Percentiles rank a stretch among this genome's conserved stretches.
Conservation (phyloP, 1,284 basidiomycete genomes). For the Chalciporus sp. region DNA sequence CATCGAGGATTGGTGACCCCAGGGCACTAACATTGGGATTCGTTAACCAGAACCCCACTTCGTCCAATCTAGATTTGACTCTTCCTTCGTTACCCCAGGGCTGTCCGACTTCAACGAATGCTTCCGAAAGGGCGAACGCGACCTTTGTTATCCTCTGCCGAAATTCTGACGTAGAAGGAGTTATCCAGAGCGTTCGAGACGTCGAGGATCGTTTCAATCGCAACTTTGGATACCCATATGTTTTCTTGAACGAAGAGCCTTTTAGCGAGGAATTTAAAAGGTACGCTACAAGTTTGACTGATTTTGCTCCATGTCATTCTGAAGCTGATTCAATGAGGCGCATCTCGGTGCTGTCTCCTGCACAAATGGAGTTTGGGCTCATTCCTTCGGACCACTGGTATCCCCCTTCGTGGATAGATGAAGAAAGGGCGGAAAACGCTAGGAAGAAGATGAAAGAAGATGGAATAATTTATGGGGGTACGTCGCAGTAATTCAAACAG, state of each 20-base stretch:
- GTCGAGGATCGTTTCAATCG: constrained; percentile 67
- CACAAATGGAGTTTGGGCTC: constrained; percentile 67
- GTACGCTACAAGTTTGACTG: constrained; percentile 37
- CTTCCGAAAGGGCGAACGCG: constrained; percentile 27
- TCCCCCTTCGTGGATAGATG: constrained; percentile 82
- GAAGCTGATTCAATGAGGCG: constrained; percentile 42
- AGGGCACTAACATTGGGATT: not conserved
- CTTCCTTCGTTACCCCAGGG: not conserved
- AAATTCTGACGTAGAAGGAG: constrained; percentile 51
- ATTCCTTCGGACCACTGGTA: constrained; percentile 77
- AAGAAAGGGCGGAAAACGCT: constrained; percentile 60
- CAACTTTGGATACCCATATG: constrained; percentile 67
- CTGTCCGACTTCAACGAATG: not conserved
- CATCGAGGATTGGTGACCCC: constrained; percentile 1
- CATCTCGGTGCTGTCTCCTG: constrained; percentile 55
- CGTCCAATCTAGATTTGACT: not conserved
- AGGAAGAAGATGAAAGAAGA: constrained; percentile 62
- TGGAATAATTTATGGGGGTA: constrained; percentile 72
- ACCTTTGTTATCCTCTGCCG: constrained; percentile 35
- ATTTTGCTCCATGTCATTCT: constrained; percentile 10
- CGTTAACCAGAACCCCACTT: not conserved
- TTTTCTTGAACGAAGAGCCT: constrained; percentile 72
- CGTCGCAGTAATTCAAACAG: constrained; percentile 5
- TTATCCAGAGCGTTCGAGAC: constrained; percentile 54
- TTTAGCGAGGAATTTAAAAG: constrained; percentile 69